phyloP scores from a whole-genome alignment of 2,329 filamentous ascomycete genomes.

The Calonectria montana region DNA sequence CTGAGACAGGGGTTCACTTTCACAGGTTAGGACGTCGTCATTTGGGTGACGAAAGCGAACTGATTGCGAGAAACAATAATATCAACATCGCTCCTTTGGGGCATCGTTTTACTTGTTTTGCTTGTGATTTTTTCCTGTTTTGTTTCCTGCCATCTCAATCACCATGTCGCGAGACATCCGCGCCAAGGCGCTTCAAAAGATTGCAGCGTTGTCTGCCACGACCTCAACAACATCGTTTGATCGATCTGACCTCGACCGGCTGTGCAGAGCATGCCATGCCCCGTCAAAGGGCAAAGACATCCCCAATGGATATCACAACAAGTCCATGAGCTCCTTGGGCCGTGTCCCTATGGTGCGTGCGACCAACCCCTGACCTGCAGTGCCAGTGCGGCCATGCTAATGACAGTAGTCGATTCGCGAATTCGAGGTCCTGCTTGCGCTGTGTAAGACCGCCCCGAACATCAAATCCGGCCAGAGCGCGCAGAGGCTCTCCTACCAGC shows the following conservation, averaged over 20 bases:
- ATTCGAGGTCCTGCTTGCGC: slow-evolving; percentile 88
- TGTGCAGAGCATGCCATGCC: slow-evolving; percentile 68
- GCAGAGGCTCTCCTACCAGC: slow-evolving; percentile 79
- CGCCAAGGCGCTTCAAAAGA: slow-evolving; percentile 72
- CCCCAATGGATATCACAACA: slow-evolving; percentile 61
- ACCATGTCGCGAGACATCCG: slow-evolving; percentile 68
- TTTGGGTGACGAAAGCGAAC: slow-evolving; percentile 27
- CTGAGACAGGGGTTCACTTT: slow-evolving; percentile 34
- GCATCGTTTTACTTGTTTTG: slow-evolving; percentile 6
- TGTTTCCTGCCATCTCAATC: slow-evolving; percentile 9
- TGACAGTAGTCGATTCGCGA: slow-evolving; percentile 80
- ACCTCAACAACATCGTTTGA: slow-evolving; percentile 66
- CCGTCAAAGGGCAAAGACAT: slow-evolving; percentile 56
- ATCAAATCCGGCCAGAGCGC: slow-evolving; percentile 79
- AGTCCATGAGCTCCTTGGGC: slow-evolving; percentile 56
- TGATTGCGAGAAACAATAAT: slow-evolving; percentile 26
- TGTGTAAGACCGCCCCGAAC: slow-evolving; percentile 89
- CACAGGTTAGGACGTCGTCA: slow-evolving; percentile 36
- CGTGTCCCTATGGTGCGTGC: slow-evolving; percentile 70
- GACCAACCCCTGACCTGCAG: neutral
- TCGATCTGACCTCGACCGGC: slow-evolving; percentile 70
- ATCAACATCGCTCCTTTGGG: slow-evolving; percentile 29
- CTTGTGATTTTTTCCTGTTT: slow-evolving; percentile 1
- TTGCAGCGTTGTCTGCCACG: slow-evolving; percentile 70
- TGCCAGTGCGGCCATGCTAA: slow-evolving; percentile 29